Conservation (phyloP, 78 protist species). For the Isochrysis galbana region DNA sequence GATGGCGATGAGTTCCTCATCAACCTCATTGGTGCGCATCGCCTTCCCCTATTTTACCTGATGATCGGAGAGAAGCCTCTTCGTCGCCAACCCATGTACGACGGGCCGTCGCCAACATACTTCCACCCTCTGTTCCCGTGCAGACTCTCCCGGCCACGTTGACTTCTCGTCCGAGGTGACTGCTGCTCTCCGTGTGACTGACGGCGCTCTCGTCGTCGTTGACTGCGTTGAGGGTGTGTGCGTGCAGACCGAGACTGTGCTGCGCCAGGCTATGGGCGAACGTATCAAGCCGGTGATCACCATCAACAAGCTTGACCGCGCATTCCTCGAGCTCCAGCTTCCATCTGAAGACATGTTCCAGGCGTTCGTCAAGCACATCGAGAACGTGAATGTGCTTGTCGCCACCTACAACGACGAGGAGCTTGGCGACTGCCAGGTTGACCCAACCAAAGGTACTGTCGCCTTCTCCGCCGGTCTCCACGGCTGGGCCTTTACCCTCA, state of each 20-base stretch:
- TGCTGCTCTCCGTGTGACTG: constrained; percentile 99
- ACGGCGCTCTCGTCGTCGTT: constrained; percentile 99
- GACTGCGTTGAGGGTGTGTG: constrained; percentile 99
- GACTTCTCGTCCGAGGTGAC: constrained; percentile 99
- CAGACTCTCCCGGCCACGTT: constrained; percentile 89
- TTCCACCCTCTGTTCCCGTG: background rate
- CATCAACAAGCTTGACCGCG: constrained; percentile 99
- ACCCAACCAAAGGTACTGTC: constrained; percentile 93
- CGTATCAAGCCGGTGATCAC: constrained; percentile 95
- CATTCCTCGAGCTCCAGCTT: constrained; percentile 69
- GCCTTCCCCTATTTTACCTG: too few relatives aligned
- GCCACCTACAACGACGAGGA: constrained; percentile 78
- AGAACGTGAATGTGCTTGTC: constrained; percentile 82
- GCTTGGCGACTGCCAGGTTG: constrained; percentile 89
- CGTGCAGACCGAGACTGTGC: constrained; percentile 99
- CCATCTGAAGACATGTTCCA: constrained; percentile 35
- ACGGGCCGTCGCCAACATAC: background rate
- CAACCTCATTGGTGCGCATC: constrained; percentile 94
- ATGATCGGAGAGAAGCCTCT: too few relatives aligned
- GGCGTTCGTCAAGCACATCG: constrained; percentile 71
- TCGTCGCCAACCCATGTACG: background rate
- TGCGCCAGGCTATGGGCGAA: constrained; percentile 98
- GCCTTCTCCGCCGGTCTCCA: constrained; percentile 97
- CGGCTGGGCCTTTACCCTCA: constrained; percentile 99
- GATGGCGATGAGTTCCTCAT: constrained; percentile 80